These are phyloP conservation scores for Sicyos baderoa DNA, from an alignment of 306 rosid species.

Conservation along the genomic window DNA sequence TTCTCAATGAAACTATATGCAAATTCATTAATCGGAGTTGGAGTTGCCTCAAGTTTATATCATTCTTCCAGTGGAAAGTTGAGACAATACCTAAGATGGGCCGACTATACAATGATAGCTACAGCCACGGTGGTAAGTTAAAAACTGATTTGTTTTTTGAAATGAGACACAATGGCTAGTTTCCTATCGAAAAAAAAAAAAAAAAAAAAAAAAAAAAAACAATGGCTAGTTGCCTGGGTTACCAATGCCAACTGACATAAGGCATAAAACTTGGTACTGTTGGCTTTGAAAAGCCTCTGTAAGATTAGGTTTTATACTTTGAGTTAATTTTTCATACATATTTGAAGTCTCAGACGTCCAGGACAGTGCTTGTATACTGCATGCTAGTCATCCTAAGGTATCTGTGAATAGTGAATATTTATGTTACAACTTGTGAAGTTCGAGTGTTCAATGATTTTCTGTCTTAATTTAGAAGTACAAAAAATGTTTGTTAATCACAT, in stretches of 20 bases:
- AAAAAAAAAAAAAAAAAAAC: too few species aligned
- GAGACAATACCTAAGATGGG: slow-evolving; percentile 77
- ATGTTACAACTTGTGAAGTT: slow-evolving; percentile 4
- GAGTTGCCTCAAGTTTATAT: slow-evolving; percentile 88
- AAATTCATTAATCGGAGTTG: slow-evolving; percentile 94
- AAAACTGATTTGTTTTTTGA: background rate
- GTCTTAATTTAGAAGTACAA: background rate
- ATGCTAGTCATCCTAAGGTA: background rate
- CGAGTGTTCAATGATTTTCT: background rate
- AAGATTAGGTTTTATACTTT: background rate
- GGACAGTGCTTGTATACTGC: background rate
- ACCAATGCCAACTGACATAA: background rate
- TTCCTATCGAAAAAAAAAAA: too few species aligned
- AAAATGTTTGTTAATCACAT: background rate
- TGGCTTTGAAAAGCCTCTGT: background rate
- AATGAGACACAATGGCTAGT: background rate
- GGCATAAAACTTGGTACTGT: background rate
- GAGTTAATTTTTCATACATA: background rate
- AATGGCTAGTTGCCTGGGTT: background rate
- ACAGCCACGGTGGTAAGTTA: slow-evolving; percentile 76
- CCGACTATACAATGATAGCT: slow-evolving; percentile 92
- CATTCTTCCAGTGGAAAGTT: slow-evolving; percentile 73
- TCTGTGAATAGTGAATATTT: background rate
- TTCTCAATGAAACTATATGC: slow-evolving; percentile 69
- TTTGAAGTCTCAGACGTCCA: background rate